Evolutionary conservation across 1,284 basidiomycete genomes (phyloP).

Genomic region (Agroathelia rolfsii): DNA sequence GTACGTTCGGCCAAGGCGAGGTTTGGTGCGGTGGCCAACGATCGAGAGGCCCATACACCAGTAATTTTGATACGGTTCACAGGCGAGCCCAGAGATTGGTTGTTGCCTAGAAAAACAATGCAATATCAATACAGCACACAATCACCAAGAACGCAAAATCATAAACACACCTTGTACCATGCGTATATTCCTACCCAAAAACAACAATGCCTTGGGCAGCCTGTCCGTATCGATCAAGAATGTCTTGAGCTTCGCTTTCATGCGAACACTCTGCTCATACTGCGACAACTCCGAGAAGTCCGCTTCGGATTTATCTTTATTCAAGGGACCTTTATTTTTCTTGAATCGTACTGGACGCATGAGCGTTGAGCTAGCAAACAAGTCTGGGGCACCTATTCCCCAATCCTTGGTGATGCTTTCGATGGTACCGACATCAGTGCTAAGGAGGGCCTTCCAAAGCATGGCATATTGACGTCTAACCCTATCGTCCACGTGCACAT

Average conservation of each 20-base stretch:
- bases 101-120: conserved; percentile 43
- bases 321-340: too few relatives aligned
- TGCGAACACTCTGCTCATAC: conserved; percentile 53
- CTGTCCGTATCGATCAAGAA: conserved; percentile 59
- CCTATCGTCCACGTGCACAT: conserved; percentile 54
- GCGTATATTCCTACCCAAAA: conserved; percentile 76
- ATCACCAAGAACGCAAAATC: conserved; percentile 1
- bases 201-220: conserved; percentile 72
- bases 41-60: conserved; percentile 58
- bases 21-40: conserved; percentile 31
- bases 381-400: conserved; percentile 74
- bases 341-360: conserved; percentile 46
- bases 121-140: background rate
- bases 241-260: conserved; percentile 54
- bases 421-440: conserved; percentile 55
- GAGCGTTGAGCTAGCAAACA: conserved; percentile 68
- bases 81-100: conserved; percentile 71
- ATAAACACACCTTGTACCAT: conserved; percentile 51
- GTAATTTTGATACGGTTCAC: conserved; percentile 84
- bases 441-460: conserved; percentile 73
- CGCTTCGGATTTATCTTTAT: too few relatives aligned
- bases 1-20: conserved; percentile 31
- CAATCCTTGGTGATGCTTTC: conserved; percentile 57
- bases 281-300: conserved; percentile 29
- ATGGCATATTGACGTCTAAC: conserved; percentile 69